A percentile compares a stretch with the other conserved stretches of the same genome.
These are phyloP conservation scores for Cytospora paraplurivora DNA, from an alignment of 2,329 filamentous ascomycete genomes.

Conservation along the genomic window DNA sequence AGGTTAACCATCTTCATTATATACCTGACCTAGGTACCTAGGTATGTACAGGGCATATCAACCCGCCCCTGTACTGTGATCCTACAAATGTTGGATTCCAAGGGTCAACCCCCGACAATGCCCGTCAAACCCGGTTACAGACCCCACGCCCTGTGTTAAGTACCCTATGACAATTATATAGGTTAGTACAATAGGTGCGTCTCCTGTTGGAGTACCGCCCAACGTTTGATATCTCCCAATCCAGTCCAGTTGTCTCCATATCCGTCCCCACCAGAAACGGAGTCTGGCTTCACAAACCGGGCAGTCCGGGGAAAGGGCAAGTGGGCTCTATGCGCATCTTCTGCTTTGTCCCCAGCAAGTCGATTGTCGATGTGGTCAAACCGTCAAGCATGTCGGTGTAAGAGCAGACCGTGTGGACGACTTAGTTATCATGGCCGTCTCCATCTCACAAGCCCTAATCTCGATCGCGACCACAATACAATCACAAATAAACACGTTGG, in stretches of 20 bases:
- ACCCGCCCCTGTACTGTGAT: background rate
- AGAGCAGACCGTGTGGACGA: background rate
- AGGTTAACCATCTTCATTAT: too few species aligned
- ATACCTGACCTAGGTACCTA: too few species aligned
- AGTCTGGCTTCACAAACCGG: constrained; percentile 10
- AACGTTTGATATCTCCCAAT: constrained; percentile 1
- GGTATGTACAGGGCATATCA: background rate
- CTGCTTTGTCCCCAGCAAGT: too few species aligned
- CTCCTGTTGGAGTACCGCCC: background rate
- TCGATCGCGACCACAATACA: too few species aligned
- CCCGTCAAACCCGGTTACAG: too few species aligned
- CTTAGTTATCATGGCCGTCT: too few species aligned
- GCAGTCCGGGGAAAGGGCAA: constrained; percentile 7
- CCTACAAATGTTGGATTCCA: background rate
- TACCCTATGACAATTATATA: background rate
- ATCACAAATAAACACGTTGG: background rate
- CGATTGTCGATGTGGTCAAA: background rate
- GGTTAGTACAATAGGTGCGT: background rate
- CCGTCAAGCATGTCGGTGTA: constrained; percentile 18
- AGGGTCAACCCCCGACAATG: background rate
- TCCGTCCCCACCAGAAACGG: constrained; percentile 15
- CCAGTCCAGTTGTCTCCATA: background rate
- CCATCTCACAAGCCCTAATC: too few species aligned
- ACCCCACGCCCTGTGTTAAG: background rate
- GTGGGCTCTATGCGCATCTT: constrained; percentile 1